Evolutionary conservation across 2,329 filamentous ascomycete genomes (phyloP).

Genomic region (Drechslerella stenobrocha): DNA sequence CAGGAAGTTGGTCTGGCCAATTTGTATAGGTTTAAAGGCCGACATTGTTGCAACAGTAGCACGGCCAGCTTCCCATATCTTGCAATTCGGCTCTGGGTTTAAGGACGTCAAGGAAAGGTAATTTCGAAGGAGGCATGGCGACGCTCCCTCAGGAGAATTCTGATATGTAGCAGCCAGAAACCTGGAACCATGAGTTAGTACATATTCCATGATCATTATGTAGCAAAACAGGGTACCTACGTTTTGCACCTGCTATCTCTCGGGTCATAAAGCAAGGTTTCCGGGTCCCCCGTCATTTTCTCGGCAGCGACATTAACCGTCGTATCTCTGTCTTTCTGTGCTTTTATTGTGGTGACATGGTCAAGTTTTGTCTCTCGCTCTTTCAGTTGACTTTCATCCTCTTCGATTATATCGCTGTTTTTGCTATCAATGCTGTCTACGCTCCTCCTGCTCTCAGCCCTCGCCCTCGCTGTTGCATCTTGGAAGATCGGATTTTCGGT

Average conservation of each 20-base stretch:
- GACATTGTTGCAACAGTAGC: slow-evolving; percentile 90
- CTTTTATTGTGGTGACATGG: slow-evolving; percentile 19
- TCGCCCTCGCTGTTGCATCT: slow-evolving; percentile 15
- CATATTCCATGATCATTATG: background rate
- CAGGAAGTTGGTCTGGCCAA: slow-evolving; percentile 90
- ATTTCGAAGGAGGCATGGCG: slow-evolving; percentile 77
- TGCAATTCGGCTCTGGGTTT: slow-evolving; percentile 76
- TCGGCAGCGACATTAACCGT: background rate
- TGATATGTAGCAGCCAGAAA: slow-evolving; percentile 84
- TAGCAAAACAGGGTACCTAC: slow-evolving; percentile 9
- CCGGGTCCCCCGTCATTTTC: slow-evolving; percentile 17
- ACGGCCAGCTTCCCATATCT: slow-evolving; percentile 93
- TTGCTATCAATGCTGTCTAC: slow-evolving; percentile 76
- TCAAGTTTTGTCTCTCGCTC: slow-evolving; percentile 29
- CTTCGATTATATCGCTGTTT: slow-evolving; percentile 70
- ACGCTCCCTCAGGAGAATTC: slow-evolving; percentile 70
- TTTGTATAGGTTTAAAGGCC: slow-evolving; percentile 92
- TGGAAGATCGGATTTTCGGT: slow-evolving; percentile 16
- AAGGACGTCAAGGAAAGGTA: slow-evolving; percentile 70
- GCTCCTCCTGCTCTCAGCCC: slow-evolving; percentile 29
- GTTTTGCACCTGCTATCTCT: slow-evolving; percentile 45
- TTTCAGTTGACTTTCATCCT: slow-evolving; percentile 7
- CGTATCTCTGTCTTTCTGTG: slow-evolving; percentile 12
- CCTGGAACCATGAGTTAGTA: slow-evolving; percentile 11
- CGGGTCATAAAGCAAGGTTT: slow-evolving; percentile 46